phyloP scores from a whole-genome alignment of 805 yeast species.

The Candida silvicultrix region DNA sequence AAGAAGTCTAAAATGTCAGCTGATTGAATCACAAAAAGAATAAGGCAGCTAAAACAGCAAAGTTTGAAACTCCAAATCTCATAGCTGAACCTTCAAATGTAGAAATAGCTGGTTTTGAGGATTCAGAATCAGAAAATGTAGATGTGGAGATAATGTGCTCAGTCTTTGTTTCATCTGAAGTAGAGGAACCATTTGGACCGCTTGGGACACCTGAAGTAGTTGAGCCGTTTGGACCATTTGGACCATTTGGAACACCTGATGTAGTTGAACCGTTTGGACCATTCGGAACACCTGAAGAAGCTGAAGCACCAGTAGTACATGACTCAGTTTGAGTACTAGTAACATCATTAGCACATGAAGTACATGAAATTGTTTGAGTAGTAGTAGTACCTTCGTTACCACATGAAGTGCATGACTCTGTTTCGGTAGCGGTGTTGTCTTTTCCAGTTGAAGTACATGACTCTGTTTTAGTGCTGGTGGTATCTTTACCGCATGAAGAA shows the following conservation, averaged over 20 bases:
- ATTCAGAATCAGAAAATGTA: background rate
- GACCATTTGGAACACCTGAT: too few species aligned
- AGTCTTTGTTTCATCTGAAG: too few species aligned
- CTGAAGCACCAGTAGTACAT: background rate
- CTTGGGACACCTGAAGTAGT: background rate
- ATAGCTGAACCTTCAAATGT: background rate
- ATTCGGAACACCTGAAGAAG: background rate
- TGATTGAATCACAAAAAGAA: background rate
- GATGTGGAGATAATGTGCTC: too few species aligned
- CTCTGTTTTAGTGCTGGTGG: too few species aligned
- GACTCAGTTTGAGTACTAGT: background rate
- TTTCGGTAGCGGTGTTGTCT: too few species aligned
- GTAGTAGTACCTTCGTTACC: too few species aligned
- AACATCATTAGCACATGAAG: background rate
- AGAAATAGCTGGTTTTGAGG: background rate
- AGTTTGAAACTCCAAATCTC: background rate
- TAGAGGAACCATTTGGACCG: background rate
- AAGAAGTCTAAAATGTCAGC: too few species aligned
- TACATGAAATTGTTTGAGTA: too few species aligned
- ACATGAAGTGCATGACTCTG: too few species aligned
- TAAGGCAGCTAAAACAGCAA: background rate
- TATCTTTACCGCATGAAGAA: too few species aligned
- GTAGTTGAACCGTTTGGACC: background rate
- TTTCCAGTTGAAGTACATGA: too few species aligned
- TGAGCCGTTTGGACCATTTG: too few species aligned